These are phyloP conservation scores for Pestalotiopsis sp. DNA, from an alignment of 2,329 filamentous ascomycete species.

Conservation along the genomic window DNA sequence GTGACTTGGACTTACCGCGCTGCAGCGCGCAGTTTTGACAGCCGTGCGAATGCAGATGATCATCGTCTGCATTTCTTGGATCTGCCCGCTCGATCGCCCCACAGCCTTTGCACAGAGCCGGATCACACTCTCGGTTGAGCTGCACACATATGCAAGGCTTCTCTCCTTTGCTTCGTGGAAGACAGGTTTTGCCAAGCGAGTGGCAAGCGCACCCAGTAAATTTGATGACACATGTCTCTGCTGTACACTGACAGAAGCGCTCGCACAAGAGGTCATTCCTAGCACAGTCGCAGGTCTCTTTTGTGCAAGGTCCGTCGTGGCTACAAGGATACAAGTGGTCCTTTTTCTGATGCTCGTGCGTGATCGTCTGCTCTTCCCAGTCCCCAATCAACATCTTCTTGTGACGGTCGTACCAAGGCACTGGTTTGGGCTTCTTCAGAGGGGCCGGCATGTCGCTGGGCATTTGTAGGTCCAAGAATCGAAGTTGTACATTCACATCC, in stretches of 20 bases:
- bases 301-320: constrained; percentile 67
- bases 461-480: constrained; percentile 37
- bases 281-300: constrained; percentile 62
- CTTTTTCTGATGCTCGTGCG: constrained; percentile 55
- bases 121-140: constrained; percentile 78
- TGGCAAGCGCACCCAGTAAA: constrained; percentile 69
- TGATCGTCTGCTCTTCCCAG: constrained; percentile 56
- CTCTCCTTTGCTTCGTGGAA: constrained; percentile 52
- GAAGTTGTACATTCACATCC: constrained; percentile 48
- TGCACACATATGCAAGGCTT: constrained; percentile 68
- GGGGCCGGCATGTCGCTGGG: constrained; percentile 28
- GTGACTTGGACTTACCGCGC: constrained; percentile 62
- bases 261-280: constrained; percentile 66
- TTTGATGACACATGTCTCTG: constrained; percentile 59
- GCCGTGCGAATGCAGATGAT: constrained; percentile 53
- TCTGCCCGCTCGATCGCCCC: constrained; percentile 70
- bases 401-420: constrained; percentile 58
- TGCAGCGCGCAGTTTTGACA: constrained; percentile 77
- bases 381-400: constrained; percentile 54
- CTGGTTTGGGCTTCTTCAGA: constrained; percentile 38
- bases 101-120: constrained; percentile 70
- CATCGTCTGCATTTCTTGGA: constrained; percentile 63
- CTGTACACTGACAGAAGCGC: constrained; percentile 66
- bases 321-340: constrained; percentile 65
- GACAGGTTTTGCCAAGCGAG: constrained; percentile 57